Percentiles rank a stretch among this genome's conserved stretches.
Conservation (phyloP, 129 eudicot genomes). For the Ambrosia artemisiifolia region DNA sequence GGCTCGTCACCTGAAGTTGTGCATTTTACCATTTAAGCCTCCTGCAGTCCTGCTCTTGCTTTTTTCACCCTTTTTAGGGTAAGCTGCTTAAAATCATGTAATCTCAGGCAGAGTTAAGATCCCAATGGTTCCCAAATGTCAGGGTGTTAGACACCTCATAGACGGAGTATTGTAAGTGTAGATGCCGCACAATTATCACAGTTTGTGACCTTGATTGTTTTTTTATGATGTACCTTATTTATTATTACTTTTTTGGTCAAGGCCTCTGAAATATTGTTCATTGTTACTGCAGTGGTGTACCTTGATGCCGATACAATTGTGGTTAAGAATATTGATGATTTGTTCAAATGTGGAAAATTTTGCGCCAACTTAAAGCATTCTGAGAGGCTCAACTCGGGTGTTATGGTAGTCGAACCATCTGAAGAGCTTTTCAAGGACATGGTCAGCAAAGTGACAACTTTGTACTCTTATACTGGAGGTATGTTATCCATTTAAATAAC, state of each 20-base stretch:
- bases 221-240: background rate
- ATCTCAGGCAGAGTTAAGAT: background rate
- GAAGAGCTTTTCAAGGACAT: slow-evolving; percentile 73
- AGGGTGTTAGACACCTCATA: background rate
- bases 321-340: slow-evolving; percentile 82
- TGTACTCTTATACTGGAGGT: slow-evolving; percentile 98
- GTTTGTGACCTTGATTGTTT: slow-evolving; percentile 17
- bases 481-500: background rate
- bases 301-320: slow-evolving; percentile 99
- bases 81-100: background rate
- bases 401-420: slow-evolving; percentile 97
- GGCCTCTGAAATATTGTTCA: slow-evolving; percentile 4
- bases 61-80: background rate
- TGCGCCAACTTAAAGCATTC: slow-evolving; percentile 99
- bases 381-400: slow-evolving; percentile 94
- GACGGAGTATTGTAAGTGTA: background rate
- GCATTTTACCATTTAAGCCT: background rate
- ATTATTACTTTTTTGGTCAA: background rate
- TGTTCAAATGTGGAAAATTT: slow-evolving; percentile 84
- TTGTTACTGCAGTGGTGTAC: slow-evolving; percentile 74
- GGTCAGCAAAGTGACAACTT: slow-evolving; percentile 75
- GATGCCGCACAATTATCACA: background rate
- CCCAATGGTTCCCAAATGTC: background rate
- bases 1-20: background rate
- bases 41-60: background rate